A percentile compares a stretch with the other conserved stretches of the same genome.
Conservation (phyloP, 768 basidiomycete species). For the Russula foetens region DNA sequence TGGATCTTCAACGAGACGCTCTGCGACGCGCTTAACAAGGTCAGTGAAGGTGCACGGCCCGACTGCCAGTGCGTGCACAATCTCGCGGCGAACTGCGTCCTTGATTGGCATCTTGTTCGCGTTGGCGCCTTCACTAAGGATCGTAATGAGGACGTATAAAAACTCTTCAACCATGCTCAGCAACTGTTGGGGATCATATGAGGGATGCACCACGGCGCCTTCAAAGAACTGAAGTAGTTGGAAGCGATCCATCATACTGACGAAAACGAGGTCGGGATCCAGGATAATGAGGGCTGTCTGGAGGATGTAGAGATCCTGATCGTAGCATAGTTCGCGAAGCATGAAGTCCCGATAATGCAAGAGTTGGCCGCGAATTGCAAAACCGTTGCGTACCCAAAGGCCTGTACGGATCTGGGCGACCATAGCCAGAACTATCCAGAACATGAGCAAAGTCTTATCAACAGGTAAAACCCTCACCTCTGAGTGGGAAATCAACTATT, state of each 20-base stretch:
- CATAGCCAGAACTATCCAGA: slow-evolving; percentile 64
- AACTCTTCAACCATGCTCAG: slow-evolving; percentile 89
- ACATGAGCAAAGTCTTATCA: background rate
- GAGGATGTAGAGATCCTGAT: slow-evolving; percentile 88
- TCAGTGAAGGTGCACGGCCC: slow-evolving; percentile 87
- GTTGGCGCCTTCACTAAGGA: slow-evolving; percentile 74
- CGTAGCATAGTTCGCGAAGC: slow-evolving; percentile 92
- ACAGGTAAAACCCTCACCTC: slow-evolving; percentile 47
- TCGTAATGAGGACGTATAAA: slow-evolving; percentile 77
- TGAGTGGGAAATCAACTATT: slow-evolving; percentile 79
- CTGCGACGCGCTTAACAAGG: slow-evolving; percentile 83
- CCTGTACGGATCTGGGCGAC: slow-evolving; percentile 93
- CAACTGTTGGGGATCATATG: slow-evolving; percentile 64
- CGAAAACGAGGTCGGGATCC: slow-evolving; percentile 70
- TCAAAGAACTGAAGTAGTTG: slow-evolving; percentile 74
- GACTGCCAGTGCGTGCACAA: slow-evolving; percentile 84
- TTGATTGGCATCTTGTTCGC: slow-evolving; percentile 60
- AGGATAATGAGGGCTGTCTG: slow-evolving; percentile 78
- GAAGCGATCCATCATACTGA: slow-evolving; percentile 87
- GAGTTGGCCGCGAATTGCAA: slow-evolving; percentile 88
- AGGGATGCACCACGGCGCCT: slow-evolving; percentile 46
- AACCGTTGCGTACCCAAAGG: slow-evolving; percentile 96
- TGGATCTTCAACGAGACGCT: slow-evolving; percentile 77
- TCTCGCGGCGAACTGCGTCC: slow-evolving; percentile 66
- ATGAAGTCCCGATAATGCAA: slow-evolving; percentile 95